phyloP scores from a whole-genome alignment of 352 stramenopile genomes.

The Phytophthora boehmeriae region DNA sequence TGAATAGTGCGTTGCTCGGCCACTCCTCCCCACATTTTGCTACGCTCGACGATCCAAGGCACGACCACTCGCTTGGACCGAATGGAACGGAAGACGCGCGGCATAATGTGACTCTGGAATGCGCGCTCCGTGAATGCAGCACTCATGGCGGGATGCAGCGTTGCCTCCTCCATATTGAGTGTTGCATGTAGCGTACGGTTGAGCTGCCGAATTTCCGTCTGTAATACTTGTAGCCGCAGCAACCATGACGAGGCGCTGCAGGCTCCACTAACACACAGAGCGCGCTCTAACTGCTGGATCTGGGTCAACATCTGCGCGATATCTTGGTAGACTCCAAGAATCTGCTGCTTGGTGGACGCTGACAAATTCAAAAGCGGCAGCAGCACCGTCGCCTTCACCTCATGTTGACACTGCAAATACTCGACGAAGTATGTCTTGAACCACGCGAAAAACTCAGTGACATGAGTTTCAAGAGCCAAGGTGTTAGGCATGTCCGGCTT shows the following conservation, averaged over 20 bases:
- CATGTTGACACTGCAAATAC: constrained; percentile 70
- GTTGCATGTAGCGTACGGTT: constrained; percentile 69
- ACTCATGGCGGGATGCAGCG: constrained; percentile 61
- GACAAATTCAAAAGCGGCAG: constrained; percentile 63
- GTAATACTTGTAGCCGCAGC: constrained; percentile 63
- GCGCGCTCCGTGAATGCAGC: constrained; percentile 72
- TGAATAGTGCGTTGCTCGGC: constrained; percentile 71
- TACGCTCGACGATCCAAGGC: constrained; percentile 86
- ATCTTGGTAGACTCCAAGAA: constrained; percentile 69
- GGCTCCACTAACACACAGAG: constrained; percentile 46
- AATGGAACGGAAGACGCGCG: constrained; percentile 75
- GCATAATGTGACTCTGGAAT: constrained; percentile 79
- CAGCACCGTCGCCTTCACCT: constrained; percentile 67
- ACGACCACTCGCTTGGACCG: constrained; percentile 83
- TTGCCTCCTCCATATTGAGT: constrained; percentile 80
- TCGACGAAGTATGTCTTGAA: constrained; percentile 82
- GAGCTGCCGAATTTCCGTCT: constrained; percentile 68
- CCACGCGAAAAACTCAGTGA: constrained; percentile 74
- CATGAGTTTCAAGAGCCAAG: constrained; percentile 47
- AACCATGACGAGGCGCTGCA: constrained; percentile 64
- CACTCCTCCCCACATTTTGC: constrained; percentile 83
- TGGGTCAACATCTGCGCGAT: constrained; percentile 63
- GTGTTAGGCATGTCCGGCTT: constrained; percentile 37
- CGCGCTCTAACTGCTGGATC: constrained; percentile 59
- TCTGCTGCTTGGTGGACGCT: constrained; percentile 58